phyloP scores from a whole-genome alignment of 2,329 filamentous ascomycete genomes.

The Nothopassalora personata region DNA sequence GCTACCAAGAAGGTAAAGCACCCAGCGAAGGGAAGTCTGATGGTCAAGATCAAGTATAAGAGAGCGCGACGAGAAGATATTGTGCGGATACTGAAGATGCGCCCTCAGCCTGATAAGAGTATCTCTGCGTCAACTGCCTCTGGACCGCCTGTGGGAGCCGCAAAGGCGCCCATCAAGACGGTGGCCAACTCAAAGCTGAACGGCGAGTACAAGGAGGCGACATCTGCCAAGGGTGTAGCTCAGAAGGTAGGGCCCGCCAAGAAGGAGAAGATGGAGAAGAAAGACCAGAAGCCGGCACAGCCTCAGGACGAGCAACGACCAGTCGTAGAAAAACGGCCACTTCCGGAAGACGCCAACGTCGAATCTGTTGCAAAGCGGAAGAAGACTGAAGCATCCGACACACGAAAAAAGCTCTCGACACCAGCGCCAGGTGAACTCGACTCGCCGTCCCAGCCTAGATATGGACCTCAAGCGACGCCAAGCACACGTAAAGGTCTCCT shows the following conservation, averaged over 20 bases:
- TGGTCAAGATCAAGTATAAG: slow-evolving; percentile 30
- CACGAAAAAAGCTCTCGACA: slow-evolving; percentile 23
- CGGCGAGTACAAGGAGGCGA: slow-evolving; percentile 13
- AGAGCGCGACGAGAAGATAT: slow-evolving; percentile 22
- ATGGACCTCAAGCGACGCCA: slow-evolving; percentile 23
- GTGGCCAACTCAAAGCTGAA: slow-evolving; percentile 7
- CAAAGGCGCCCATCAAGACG: slow-evolving; percentile 6
- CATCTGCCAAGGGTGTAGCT: slow-evolving; percentile 24
- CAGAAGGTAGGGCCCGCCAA: slow-evolving; percentile 25
- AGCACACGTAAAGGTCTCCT: slow-evolving; percentile 26
- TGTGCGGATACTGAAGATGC: slow-evolving; percentile 28
- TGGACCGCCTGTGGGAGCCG: slow-evolving; percentile 3
- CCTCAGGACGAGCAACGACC: slow-evolving; percentile 17
- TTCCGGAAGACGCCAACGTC: slow-evolving; percentile 8
- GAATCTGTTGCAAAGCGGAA: slow-evolving; percentile 25
- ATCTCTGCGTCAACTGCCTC: neutral
- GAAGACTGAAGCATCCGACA: slow-evolving; percentile 17
- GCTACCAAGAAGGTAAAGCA: slow-evolving; percentile 4
- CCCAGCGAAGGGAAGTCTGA: slow-evolving; percentile 11
- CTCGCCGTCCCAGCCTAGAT: slow-evolving; percentile 22
- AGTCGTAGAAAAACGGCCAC: slow-evolving; percentile 9
- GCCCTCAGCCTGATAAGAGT: slow-evolving; percentile 19
- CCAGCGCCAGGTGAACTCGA: slow-evolving; percentile 19
- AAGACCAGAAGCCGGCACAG: slow-evolving; percentile 7
- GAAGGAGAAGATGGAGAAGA: slow-evolving; percentile 14